Conservation (phyloP, 1,139 yeast genomes). For the Hemisphaericaspora xylanilytica region DNA sequence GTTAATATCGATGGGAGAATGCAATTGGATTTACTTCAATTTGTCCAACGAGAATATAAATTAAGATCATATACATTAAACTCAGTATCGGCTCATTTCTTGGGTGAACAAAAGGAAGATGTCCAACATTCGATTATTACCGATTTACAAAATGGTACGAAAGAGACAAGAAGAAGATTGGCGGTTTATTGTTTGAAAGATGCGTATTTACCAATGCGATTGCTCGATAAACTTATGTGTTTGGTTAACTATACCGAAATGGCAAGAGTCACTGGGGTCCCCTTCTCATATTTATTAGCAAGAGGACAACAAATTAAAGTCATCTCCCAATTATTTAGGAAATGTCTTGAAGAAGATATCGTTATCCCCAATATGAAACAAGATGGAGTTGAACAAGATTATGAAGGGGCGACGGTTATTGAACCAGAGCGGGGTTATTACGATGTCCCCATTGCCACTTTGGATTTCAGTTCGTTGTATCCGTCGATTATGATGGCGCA, state of each 20-base stretch:
- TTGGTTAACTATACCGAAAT: slow-evolving; percentile 95
- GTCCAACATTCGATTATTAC: slow-evolving; percentile 97
- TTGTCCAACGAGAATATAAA: slow-evolving; percentile 91
- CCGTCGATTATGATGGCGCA: slow-evolving; percentile 99
- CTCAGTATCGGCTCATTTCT: slow-evolving; percentile 90
- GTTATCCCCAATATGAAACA: slow-evolving; percentile 88
- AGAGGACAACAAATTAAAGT: slow-evolving; percentile 99
- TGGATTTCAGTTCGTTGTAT: slow-evolving; percentile 95
- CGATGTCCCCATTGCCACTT: slow-evolving; percentile 94
- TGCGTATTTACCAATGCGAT: slow-evolving; percentile 85
- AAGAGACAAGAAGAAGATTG: slow-evolving; percentile 88
- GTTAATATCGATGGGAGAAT: slow-evolving; percentile 94
- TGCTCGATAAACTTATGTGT: slow-evolving; percentile 92
- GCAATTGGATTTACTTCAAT: slow-evolving; percentile 91
- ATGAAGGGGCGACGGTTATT: slow-evolving; percentile 98
- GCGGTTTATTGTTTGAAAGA: slow-evolving; percentile 98
- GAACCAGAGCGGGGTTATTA: slow-evolving; percentile 95
- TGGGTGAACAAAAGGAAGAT: slow-evolving; percentile 96
- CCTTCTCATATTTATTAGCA: slow-evolving; percentile 81
- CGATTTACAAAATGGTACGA: slow-evolving; percentile 86
- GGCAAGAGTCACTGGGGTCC: slow-evolving; percentile 99
- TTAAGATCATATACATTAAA: slow-evolving; percentile 91
- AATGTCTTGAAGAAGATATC: slow-evolving; percentile 79
- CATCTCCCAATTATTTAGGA: slow-evolving; percentile 89
- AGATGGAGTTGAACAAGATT: slow-evolving; percentile 84